phyloP scores from a whole-genome alignment of 768 basidiomycete genomes.

The Auriscalpium microsporum region DNA sequence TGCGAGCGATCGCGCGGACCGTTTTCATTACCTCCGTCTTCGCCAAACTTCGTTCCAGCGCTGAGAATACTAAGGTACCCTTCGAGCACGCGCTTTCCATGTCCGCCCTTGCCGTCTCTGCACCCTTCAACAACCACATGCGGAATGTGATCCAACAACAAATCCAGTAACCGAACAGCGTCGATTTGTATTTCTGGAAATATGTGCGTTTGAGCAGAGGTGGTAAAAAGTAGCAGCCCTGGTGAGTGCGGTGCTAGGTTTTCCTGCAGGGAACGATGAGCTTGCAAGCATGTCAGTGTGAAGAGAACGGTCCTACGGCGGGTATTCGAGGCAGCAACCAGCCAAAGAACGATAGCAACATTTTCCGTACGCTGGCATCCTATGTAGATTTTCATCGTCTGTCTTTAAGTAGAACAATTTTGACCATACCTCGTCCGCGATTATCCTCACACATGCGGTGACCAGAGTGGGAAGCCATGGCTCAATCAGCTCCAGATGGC shows the following conservation, averaged over 20 bases:
- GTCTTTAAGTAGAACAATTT: not conserved
- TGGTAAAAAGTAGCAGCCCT: constrained; percentile 71
- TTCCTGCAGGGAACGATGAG: constrained; percentile 35
- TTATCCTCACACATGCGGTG: constrained; percentile 54
- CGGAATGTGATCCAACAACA: constrained; percentile 67
- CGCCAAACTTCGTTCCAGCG: constrained; percentile 55
- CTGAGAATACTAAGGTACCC: constrained; percentile 77
- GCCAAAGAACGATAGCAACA: constrained; percentile 53
- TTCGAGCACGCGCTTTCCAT: constrained; percentile 61
- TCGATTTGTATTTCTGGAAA: constrained; percentile 93
- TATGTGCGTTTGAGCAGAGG: constrained; percentile 89
- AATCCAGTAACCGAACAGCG: constrained; percentile 69
- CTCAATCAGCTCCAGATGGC: constrained; percentile 46
- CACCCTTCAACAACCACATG: constrained; percentile 59
- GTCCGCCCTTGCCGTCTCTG: constrained; percentile 40
- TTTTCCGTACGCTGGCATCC: constrained; percentile 76
- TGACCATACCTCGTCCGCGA: constrained; percentile 69
- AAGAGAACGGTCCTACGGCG: constrained; percentile 30
- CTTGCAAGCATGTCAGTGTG: not conserved
- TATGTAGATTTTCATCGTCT: constrained; percentile 22
- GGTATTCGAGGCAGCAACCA: constrained; percentile 68
- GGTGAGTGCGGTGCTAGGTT: constrained; percentile 68
- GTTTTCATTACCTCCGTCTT: constrained; percentile 38
- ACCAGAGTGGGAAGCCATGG: constrained; percentile 48
- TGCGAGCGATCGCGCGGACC: not conserved